These are phyloP conservation scores for Thraustotheca clavata DNA, from an alignment of 352 stramenopile species.

Conservation along the genomic window DNA sequence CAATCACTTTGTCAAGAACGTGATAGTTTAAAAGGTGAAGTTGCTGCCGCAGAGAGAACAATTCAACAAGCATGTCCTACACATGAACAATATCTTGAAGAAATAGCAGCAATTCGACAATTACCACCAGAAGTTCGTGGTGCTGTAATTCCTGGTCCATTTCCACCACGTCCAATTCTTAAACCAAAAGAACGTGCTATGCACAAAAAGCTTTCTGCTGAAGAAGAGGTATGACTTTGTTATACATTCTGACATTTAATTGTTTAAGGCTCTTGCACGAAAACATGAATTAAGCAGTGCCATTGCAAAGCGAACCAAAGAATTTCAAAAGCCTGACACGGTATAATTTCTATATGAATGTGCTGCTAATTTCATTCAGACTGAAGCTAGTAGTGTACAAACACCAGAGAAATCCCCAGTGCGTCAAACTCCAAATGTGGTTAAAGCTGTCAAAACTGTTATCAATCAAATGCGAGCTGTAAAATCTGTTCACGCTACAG, in stretches of 20 bases:
- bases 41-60: conserved; percentile 36
- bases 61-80: conserved; percentile 39
- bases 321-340: conserved; percentile 26
- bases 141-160: conserved; percentile 42
- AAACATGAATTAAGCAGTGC: conserved; percentile 47
- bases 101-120: conserved; percentile 41
- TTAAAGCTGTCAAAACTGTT: conserved; percentile 1
- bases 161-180: conserved; percentile 37
- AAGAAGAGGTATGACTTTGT: conserved; percentile 39
- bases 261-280: conserved; percentile 31
- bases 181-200: conserved; percentile 41
- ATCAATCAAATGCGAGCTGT: conserved; percentile 29
- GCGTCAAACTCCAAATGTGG: neutral
- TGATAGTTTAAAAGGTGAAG: conserved; percentile 39
- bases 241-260: neutral
- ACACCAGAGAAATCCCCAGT: neutral
- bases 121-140: conserved; percentile 32
- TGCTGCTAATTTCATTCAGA: neutral
- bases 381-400: conserved; percentile 13
- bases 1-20: conserved; percentile 40
- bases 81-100: conserved; percentile 52
- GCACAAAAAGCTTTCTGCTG: conserved; percentile 77
- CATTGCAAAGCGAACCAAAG: conserved; percentile 50
- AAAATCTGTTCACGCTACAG: conserved; percentile 49
- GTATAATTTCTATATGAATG: neutral